phyloP scores from a whole-genome alignment of 805 yeast species.

The Candida gorgasii region DNA sequence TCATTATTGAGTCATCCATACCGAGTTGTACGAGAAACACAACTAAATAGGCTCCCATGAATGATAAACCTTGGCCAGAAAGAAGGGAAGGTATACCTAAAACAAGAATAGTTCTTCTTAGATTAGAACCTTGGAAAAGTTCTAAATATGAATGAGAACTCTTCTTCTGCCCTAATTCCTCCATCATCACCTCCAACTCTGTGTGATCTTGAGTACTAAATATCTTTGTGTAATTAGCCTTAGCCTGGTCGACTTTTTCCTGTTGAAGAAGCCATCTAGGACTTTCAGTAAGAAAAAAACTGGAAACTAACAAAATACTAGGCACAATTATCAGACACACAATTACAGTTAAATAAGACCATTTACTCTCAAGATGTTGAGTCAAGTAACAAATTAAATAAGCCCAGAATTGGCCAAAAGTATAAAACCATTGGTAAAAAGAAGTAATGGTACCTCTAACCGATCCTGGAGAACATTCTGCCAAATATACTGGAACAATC shows the following conservation, averaged over 20 bases:
- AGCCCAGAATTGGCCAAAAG: conserved; percentile 1
- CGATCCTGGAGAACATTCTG: conserved; percentile 31
- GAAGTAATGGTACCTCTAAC: not conserved
- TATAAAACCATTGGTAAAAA: conserved; percentile 2
- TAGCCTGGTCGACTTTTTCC: not conserved
- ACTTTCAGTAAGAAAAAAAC: conserved; percentile 3
- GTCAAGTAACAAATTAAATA: not conserved
- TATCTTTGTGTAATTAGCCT: not conserved
- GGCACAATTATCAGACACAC: conserved; percentile 1
- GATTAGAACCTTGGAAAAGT: conserved; percentile 1
- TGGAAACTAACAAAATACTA: not conserved
- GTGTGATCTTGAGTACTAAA: not conserved
- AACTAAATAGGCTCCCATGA: conserved; percentile 3
- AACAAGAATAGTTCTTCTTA: conserved; percentile 6
- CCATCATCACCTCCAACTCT: not conserved
- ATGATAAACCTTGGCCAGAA: conserved; percentile 2
- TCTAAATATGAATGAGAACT: not conserved
- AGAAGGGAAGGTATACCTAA: not conserved
- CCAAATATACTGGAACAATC: conserved; percentile 43
- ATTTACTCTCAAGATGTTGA: not conserved
- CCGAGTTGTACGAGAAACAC: conserved; percentile 2
- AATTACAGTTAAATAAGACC: not conserved
- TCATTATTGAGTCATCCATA: not conserved
- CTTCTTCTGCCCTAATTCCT: not conserved
- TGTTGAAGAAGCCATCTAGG: conserved; percentile 5